Percentiles rank a stretch among this genome's conserved stretches.
These are phyloP conservation scores for Coniochaeta sp. DNA, from an alignment of 2,329 filamentous ascomycete genomes.

Conservation along the genomic window DNA sequence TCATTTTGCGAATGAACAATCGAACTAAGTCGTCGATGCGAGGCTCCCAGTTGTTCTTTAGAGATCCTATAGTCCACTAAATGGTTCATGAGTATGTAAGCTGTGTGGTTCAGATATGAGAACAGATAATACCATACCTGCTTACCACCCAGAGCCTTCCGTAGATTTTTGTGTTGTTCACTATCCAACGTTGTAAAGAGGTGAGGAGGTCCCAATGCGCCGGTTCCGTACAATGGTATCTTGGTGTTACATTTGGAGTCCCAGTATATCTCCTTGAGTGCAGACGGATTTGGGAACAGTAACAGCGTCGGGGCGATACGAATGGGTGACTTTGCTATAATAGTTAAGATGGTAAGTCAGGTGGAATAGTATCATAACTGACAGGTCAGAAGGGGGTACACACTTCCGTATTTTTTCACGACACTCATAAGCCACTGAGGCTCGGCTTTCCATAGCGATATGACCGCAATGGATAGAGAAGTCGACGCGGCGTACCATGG, in stretches of 20 bases:
- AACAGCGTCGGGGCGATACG: constrained; percentile 28
- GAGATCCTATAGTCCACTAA: constrained; percentile 25
- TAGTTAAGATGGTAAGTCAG: background rate
- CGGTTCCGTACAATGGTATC: constrained; percentile 23
- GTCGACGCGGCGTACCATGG: constrained; percentile 15
- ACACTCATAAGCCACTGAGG: constrained; percentile 15
- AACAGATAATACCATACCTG: background rate
- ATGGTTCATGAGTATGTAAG: too few species aligned
- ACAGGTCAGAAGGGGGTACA: background rate
- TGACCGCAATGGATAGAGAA: constrained; percentile 12
- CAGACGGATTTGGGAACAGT: constrained; percentile 24
- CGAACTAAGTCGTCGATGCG: constrained; percentile 25
- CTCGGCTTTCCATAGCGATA: constrained; percentile 11
- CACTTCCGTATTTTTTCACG: constrained; percentile 13
- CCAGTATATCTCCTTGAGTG: constrained; percentile 32
- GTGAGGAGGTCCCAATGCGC: constrained; percentile 24
- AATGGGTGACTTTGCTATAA: constrained; percentile 21
- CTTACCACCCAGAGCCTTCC: constrained; percentile 25
- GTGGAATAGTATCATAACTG: background rate
- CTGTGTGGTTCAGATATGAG: too few species aligned
- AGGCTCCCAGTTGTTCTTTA: constrained; percentile 30
- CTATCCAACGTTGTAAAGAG: constrained; percentile 22
- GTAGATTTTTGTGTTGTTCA: constrained; percentile 22
- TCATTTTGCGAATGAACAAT: constrained; percentile 24
- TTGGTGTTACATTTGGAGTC: constrained; percentile 27